Evolutionary conservation across 179 eudicot genomes (phyloP).

Genomic region (Patellifolia procumbens): DNA sequence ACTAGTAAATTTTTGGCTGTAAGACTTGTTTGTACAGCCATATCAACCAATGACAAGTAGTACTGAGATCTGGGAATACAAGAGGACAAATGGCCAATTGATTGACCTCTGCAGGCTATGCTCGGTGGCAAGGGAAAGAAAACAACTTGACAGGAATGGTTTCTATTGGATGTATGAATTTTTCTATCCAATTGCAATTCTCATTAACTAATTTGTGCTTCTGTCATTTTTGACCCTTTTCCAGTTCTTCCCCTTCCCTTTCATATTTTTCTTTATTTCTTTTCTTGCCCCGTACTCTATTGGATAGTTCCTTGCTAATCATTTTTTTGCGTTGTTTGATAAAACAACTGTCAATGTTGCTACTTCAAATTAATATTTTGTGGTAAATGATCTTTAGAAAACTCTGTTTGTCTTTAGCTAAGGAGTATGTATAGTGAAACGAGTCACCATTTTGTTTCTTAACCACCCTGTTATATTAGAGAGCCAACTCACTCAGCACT

Average conservation of each 20-base stretch:
- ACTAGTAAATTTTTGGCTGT: neutral
- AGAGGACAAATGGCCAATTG: conserved; percentile 6
- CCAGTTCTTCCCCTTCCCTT: neutral
- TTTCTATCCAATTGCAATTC: neutral
- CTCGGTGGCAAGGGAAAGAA: conserved; percentile 90
- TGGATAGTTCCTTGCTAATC: neutral
- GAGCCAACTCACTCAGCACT: too few species aligned
- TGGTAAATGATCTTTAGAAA: neutral
- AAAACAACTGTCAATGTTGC: neutral
- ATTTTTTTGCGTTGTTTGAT: neutral
- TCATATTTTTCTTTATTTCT: neutral
- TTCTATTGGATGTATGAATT: conserved; percentile 62
- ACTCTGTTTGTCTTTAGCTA: neutral
- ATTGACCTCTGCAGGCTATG: conserved; percentile 60
- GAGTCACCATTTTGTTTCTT: neutral
- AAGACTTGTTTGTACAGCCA: neutral
- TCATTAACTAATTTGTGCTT: too few species aligned
- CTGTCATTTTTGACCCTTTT: neutral
- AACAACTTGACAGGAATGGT: conserved; percentile 64
- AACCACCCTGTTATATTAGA: neutral
- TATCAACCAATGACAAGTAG: neutral
- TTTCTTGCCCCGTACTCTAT: neutral
- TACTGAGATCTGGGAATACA: neutral
- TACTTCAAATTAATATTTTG: neutral
- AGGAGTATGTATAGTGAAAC: neutral